Base-by-base conservation (phyloP, 2,329 filamentous ascomycete species). In the Fusarium caatingaense region DNA sequence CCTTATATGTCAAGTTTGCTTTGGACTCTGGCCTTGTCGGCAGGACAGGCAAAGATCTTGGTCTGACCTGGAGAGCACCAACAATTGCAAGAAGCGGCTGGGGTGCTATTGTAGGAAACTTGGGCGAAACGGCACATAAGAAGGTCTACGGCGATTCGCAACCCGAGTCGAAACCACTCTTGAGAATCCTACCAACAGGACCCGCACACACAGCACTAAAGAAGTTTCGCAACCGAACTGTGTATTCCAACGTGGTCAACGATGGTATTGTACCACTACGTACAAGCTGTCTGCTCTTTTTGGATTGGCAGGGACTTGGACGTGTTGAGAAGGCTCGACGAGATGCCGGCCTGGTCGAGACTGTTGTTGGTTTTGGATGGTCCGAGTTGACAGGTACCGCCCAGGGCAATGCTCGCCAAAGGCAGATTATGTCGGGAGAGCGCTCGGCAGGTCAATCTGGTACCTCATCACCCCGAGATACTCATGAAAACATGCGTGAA, bases 171-270 rank as follows among this genome's bases (percentile, higher is more conserved):
- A 98, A 98, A 78, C 95, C 95, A 5, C 82, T 98, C 40, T 82
- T 98, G 21, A 88, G 95, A 21, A 97, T 98, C 68, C 81, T 98
- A 25, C 95, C 96, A 0, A 97, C 93, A 10, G 95, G 95, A 0
- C 94, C 95, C 18, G 96, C 95, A 9, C 94, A 98, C 78, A 88
- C 89, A 57, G 95, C 94, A 2, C 82, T 98, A 42, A 91, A 92
- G 77, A 93, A 93, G 80, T 98, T 98, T 79, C 86, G 93, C 23
- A 97, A 97, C 78, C 87, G 95, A 18, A 98, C 96, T 0, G 86
- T 98, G 2, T 98, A 98, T 78, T 97, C 94, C 3, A 98, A 98
- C 75, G 94, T 98, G 15, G 95, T 98, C 72, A 98, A 98, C 76
- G 95, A 98, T 80, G 95, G 94, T 5, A 98, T 99, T 72, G 96